Evolutionary conservation across 371 early-diverging fungal genomes (phyloP), one percentile per base, ranked within the genome.

Genomic region (Paraphysoderma sedebokerense): DNA sequence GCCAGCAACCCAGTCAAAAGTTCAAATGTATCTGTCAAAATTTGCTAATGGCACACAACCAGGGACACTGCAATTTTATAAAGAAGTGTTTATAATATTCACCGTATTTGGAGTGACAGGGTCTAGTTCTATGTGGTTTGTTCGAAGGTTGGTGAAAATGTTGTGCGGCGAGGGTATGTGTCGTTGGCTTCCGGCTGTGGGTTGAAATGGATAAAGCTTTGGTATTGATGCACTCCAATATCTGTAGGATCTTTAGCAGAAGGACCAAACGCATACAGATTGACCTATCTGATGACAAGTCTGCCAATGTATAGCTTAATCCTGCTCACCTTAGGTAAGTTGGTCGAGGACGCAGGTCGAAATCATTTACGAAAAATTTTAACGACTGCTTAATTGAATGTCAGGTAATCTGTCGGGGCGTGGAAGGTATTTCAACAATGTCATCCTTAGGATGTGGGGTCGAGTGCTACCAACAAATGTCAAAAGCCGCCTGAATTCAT

Each of bases 91-190:
- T 5, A 27, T 42, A 28, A 22, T 42, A 6, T 42, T 42, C 26
- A 27, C 27, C 12, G 42, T 42, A 31, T 42, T 42, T 42, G 42
- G 30, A n/a, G 42, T 42, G 42, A 42, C 42, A 22, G 42, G 42
- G n/a, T 42, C 42, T 28, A 30, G 30, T 15, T 42, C 42, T 28
- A 6, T 42, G 26, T n/a, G 28, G 42, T 28, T 42, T 13, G 42
- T 42, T n/a, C 42, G 42, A 17, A 24, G 20, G 28, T n/a, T 17
- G n/a, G 5, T 42, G 19, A 42, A 42, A 28, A 9, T 5, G 42
- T 28, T 32, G 26, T 22, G 28, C 5, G 42, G 42, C 13, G 26
- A n/a, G n/a, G n/a, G n/a, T n/a, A n/a, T n/a, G n/a, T n/a, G n/a
- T n/a, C n/a, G n/a, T n/a, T n/a, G n/a, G n/a, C n/a, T n/a, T n/a